Percentiles rank a stretch among this genome's conserved stretches.
Conservation (phyloP, 2,329 filamentous ascomycete species). For the Teratosphaeria nubilosa region DNA sequence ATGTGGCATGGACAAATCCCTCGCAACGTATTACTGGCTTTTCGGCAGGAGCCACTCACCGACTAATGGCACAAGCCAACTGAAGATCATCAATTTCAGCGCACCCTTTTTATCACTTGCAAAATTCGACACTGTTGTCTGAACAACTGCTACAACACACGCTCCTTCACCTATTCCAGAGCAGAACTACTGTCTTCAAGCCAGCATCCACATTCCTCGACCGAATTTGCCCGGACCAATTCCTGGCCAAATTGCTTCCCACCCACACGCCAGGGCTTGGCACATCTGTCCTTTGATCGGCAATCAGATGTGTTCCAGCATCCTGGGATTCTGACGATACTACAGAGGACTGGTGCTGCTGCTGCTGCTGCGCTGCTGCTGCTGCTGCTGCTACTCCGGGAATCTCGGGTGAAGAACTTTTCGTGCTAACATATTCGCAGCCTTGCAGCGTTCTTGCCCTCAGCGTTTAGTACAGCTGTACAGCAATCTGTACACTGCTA, state of each 20-base stretch:
- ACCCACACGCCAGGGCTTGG: background rate
- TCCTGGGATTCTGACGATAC: background rate
- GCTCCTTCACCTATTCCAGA: background rate
- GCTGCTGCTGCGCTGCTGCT: background rate
- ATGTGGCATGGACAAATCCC: background rate
- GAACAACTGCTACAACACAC: background rate
- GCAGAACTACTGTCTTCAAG: background rate
- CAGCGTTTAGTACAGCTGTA: conserved; percentile 4
- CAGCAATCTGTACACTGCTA: background rate
- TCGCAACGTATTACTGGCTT: background rate
- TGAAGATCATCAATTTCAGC: background rate
- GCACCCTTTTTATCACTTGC: background rate
- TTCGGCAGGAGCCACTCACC: background rate
- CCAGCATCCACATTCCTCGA: background rate
- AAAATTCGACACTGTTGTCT: background rate
- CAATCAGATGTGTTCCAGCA: background rate
- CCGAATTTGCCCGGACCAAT: background rate
- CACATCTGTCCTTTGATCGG: background rate
- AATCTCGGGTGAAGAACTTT: background rate
- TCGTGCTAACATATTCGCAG: conserved; percentile 2
- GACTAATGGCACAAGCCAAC: background rate
- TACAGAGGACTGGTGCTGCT: background rate
- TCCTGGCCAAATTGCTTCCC: background rate
- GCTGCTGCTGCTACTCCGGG: background rate
- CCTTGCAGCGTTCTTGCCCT: conserved; percentile 13